Evolutionary conservation across 1,139 yeast species (phyloP).

Genomic region (Debaryomyces udenii): DNA sequence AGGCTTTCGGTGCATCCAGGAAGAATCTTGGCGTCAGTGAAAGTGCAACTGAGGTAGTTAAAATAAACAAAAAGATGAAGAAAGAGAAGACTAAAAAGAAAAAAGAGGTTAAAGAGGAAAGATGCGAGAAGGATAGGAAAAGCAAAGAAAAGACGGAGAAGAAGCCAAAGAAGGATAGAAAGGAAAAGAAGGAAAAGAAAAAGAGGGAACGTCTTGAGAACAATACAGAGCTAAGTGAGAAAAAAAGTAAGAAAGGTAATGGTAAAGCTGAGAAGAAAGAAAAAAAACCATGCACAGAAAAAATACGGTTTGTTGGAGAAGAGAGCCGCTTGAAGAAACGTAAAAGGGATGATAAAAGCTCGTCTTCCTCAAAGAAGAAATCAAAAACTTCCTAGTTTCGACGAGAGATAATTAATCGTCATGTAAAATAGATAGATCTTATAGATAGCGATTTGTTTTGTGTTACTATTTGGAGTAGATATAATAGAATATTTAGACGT

Average conservation of each 20-base stretch:
- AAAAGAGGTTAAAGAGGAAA: slow-evolving; percentile 23
- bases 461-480: not conserved
- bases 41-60: slow-evolving; percentile 15
- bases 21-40: not conserved
- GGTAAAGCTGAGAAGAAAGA: slow-evolving; percentile 5
- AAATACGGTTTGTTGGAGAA: slow-evolving; percentile 16
- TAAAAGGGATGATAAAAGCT: slow-evolving; percentile 11
- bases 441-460: slow-evolving; percentile 3
- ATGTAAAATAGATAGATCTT: slow-evolving; percentile 3
- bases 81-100: slow-evolving; percentile 25
- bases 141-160: slow-evolving; percentile 15
- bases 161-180: slow-evolving; percentile 20
- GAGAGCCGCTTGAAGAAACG: slow-evolving; percentile 14
- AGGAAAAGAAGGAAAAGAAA: slow-evolving; percentile 19
- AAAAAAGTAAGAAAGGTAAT: slow-evolving; percentile 17
- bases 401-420: not conserved
- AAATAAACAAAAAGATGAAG: slow-evolving; percentile 20
- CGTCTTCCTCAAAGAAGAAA: not conserved
- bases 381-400: not conserved
- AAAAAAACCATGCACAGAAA: not conserved
- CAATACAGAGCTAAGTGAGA: slow-evolving; percentile 18
- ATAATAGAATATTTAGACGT: too few relatives aligned
- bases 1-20: slow-evolving; percentile 13
- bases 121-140: slow-evolving; percentile 20
- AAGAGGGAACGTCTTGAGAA: too few relatives aligned